A percentile compares a stretch with the other conserved stretches of the same genome.
Evolutionary conservation across 148 eudicot species (phyloP).

Genomic region (Vaccinium myrtillus): DNA sequence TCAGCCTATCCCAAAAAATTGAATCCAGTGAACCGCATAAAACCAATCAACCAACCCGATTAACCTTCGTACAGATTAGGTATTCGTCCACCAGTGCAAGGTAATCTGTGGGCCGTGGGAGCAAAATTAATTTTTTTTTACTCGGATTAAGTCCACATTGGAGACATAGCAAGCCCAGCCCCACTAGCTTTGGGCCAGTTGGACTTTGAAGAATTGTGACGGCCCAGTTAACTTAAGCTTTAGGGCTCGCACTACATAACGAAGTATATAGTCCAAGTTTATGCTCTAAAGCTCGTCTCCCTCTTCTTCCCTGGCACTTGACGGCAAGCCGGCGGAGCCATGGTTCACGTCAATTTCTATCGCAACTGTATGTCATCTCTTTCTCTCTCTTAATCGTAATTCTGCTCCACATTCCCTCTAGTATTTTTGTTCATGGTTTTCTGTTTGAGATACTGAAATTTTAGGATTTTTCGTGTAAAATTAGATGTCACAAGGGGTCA

Average conservation of each 20-base stretch:
- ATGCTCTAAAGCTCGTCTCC: neutral
- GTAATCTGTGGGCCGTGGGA: too few species aligned
- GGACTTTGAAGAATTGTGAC: neutral
- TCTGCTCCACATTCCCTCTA: too few species aligned
- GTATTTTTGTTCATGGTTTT: too few species aligned
- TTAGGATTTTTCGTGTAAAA: neutral
- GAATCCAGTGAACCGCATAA: too few species aligned
- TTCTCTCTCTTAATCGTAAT: too few species aligned
- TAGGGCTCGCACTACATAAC: neutral
- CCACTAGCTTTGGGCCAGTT: neutral
- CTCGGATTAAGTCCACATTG: too few species aligned
- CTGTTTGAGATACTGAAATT: neutral
- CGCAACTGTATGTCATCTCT: constrained; percentile 9
- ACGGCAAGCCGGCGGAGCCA: constrained; percentile 17
- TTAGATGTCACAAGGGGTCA: neutral
- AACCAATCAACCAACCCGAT: too few species aligned
- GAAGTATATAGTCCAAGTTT: neutral
- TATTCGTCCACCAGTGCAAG: too few species aligned
- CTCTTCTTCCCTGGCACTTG: neutral
- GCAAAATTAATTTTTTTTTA: too few species aligned
- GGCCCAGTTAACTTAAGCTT: neutral
- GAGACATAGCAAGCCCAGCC: neutral
- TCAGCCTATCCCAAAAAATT: too few species aligned
- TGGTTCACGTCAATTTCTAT: constrained; percentile 17
- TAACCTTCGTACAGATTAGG: too few species aligned